Conservation (phyloP, 129 eudicot species). For the Saposhnikovia divaricata region DNA sequence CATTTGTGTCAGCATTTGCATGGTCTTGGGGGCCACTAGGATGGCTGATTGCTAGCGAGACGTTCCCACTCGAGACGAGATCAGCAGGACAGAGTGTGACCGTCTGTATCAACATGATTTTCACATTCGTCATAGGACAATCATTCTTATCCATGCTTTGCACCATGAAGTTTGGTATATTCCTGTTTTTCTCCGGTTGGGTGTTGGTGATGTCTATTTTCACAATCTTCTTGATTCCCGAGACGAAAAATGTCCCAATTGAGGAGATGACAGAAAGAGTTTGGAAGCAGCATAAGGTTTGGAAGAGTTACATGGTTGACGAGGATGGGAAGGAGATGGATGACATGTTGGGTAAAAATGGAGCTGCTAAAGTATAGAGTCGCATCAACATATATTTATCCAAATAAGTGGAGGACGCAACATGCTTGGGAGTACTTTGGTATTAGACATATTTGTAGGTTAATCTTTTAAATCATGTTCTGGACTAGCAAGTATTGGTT, state of each 20-base stretch:
- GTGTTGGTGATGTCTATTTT: constrained; percentile 74
- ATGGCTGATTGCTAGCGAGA: constrained; percentile 92
- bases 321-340: constrained; percentile 21
- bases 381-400: not conserved
- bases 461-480: not conserved
- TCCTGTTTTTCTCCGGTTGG: constrained; percentile 94
- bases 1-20: constrained; percentile 71
- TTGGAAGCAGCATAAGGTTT: constrained; percentile 85
- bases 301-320: constrained; percentile 77
- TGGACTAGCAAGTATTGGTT: not conserved
- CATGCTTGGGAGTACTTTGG: not conserved
- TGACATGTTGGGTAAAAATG: not conserved
- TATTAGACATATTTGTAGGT: not conserved
- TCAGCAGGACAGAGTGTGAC: constrained; percentile 93
- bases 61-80: constrained; percentile 78
- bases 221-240: constrained; percentile 74
- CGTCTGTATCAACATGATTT: constrained; percentile 68
- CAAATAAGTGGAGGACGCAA: not conserved
- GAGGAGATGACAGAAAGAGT: constrained; percentile 93
- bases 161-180: constrained; percentile 71
- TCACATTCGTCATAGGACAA: constrained; percentile 90
- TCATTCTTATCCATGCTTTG: constrained; percentile 92
- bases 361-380: not conserved
- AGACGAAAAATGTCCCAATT: constrained; percentile 84
- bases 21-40: constrained; percentile 99